These are phyloP conservation scores for Starmerella riodocensis DNA, from an alignment of 805 yeast genomes.

Conservation along the genomic window DNA sequence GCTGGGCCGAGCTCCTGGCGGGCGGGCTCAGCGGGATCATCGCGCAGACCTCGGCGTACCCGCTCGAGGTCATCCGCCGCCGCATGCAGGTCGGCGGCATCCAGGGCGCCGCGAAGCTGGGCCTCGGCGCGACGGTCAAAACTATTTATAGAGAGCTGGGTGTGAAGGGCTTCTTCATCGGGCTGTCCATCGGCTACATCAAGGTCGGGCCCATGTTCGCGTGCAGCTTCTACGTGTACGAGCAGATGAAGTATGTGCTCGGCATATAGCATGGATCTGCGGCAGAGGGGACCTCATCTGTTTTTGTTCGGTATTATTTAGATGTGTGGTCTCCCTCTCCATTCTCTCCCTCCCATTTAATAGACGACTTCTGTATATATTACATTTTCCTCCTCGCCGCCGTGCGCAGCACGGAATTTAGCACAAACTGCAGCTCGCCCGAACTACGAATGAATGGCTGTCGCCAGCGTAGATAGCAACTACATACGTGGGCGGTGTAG, in stretches of 20 bases:
- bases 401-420: no score
- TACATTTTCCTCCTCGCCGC: no score
- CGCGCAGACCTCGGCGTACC: conserved; percentile 93
- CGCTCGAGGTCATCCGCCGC: conserved; percentile 87
- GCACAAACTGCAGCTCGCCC: no score
- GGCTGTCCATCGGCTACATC: conserved; percentile 86
- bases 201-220: conserved; percentile 97
- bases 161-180: conserved; percentile 78
- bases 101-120: conserved; percentile 27
- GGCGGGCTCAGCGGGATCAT: conserved; percentile 95
- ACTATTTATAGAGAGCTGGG: conserved; percentile 65
- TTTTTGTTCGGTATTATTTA: no score
- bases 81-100: conserved; percentile 69
- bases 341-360: no score
- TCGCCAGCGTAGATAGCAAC: no score
- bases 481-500: no score
- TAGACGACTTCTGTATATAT: no score
- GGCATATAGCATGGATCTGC: conserved; percentile 50
- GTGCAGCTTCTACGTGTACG: conserved; percentile 89
- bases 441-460: no score
- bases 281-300: no score
- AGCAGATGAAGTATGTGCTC: conserved; percentile 58
- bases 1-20: conserved; percentile 86
- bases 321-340: no score
- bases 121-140: conserved; percentile 28